Evolutionary conservation across 805 yeast genomes (phyloP).

Genomic region (Myxozyma neotropica): DNA sequence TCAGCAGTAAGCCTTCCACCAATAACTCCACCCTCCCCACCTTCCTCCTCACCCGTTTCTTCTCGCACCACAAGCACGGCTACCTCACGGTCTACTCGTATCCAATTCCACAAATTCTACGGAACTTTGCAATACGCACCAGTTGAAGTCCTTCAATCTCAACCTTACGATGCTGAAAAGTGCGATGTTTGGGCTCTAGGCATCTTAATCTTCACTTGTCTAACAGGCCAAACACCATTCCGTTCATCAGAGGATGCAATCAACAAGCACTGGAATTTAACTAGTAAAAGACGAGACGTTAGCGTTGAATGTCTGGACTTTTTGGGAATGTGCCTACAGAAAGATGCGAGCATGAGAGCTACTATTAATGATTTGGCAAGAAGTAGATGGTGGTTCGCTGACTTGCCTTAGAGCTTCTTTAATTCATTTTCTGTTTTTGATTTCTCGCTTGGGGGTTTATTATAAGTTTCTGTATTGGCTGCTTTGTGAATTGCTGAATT

Average conservation of each 20-base stretch:
- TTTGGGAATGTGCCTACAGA: conserved; percentile 21
- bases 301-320: conserved; percentile 28
- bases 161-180: conserved; percentile 33
- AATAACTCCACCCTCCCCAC: neutral
- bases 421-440: neutral
- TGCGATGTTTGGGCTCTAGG: conserved; percentile 35
- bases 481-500: too few relatives aligned
- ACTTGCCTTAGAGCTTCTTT: conserved; percentile 16
- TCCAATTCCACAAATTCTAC: conserved; percentile 26
- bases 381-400: conserved; percentile 30
- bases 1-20: conserved; percentile 21
- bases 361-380: conserved; percentile 22
- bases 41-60: neutral
- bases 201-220: conserved; percentile 27
- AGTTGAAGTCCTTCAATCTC: conserved; percentile 27
- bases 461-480: too few relatives aligned
- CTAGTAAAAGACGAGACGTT: conserved; percentile 4
- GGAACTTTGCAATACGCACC: conserved; percentile 35
- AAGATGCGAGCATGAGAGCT: conserved; percentile 26
- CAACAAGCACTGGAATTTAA: conserved; percentile 23
- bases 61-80: neutral
- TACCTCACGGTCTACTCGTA: conserved; percentile 1
- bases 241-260: conserved; percentile 31
- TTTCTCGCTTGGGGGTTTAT: neutral
- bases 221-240: conserved; percentile 34